Evolutionary conservation across 148 eudicot species (phyloP).

Genomic region (Vaccinium darrowii): DNA sequence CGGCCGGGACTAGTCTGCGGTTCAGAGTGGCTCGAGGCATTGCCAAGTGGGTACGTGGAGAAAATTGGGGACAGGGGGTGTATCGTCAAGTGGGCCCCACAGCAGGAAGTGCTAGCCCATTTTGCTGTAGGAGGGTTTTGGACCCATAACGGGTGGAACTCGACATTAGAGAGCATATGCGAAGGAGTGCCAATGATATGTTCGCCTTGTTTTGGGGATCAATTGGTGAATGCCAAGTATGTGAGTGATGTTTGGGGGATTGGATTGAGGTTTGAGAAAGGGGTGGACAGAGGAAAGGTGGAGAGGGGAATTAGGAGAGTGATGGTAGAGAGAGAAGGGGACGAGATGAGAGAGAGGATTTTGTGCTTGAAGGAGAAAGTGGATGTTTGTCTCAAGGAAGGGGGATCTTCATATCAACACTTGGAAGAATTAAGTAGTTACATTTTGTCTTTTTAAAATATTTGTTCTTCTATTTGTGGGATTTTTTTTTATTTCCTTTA

Average conservation of each 20-base stretch:
- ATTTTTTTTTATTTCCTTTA: not conserved
- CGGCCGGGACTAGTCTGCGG: constrained; percentile 37
- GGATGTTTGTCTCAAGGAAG: constrained; percentile 29
- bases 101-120: constrained; percentile 52
- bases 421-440: constrained; percentile 34
- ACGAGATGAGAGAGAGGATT: constrained; percentile 40
- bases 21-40: constrained; percentile 25
- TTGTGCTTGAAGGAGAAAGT: constrained; percentile 40
- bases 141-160: constrained; percentile 69
- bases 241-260: constrained; percentile 44
- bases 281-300: constrained; percentile 25
- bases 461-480: constrained; percentile 1
- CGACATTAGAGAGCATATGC: constrained; percentile 57
- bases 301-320: constrained; percentile 32
- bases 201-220: constrained; percentile 45
- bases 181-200: constrained; percentile 72
- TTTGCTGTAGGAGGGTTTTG: constrained; percentile 50
- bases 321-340: constrained; percentile 52
- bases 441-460: constrained; percentile 33
- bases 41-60: constrained; percentile 41
- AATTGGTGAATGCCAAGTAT: constrained; percentile 43
- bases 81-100: constrained; percentile 65
- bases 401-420: constrained; percentile 44
- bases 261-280: constrained; percentile 41
- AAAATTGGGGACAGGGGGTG: constrained; percentile 31